These are phyloP conservation scores for Pilobolus umbonatus DNA, from an alignment of 192 early-diverging fungal species.

Conservation along the genomic window DNA sequence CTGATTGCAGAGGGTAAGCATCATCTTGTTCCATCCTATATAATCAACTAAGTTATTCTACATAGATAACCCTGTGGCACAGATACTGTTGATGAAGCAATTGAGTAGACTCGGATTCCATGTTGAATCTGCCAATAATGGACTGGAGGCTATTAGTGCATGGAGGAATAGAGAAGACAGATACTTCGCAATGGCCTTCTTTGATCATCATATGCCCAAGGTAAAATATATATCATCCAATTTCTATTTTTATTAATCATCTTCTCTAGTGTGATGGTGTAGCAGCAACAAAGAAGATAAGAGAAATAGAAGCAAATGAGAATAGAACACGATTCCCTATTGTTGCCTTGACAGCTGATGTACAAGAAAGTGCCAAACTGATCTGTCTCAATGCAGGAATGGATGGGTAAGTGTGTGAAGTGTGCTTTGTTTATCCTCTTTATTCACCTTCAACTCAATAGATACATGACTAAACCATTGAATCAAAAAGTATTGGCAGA, in stretches of 20 bases:
- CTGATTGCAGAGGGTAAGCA: conserved; percentile 41
- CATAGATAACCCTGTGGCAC: conserved; percentile 43
- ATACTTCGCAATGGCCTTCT: conserved; percentile 44
- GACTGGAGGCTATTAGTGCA: conserved; percentile 37
- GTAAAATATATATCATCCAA: background rate
- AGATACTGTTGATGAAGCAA: conserved; percentile 42
- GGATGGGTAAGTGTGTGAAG: conserved; percentile 34
- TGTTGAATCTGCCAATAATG: conserved; percentile 47
- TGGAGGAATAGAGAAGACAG: conserved; percentile 37
- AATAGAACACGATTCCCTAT: conserved; percentile 33
- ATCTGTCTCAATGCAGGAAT: conserved; percentile 44
- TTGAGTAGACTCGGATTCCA: conserved; percentile 38
- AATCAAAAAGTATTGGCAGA: conserved; percentile 12
- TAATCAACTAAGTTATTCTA: background rate
- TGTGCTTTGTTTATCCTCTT: too few species aligned
- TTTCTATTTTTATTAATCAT: background rate
- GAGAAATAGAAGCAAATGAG: conserved; percentile 33
- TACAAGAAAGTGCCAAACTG: conserved; percentile 43
- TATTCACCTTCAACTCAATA: conserved; percentile 1
- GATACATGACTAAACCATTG: conserved; percentile 16
- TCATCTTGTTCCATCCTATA: background rate
- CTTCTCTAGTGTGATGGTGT: conserved; percentile 39
- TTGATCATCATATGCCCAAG: conserved; percentile 53
- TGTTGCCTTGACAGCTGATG: conserved; percentile 44
- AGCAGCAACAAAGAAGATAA: conserved; percentile 45